Evolutionary conservation across 345 rosid genomes (phyloP), one percentile per base, ranked within the genome.

Genomic region (Ailanthus altissimus): DNA sequence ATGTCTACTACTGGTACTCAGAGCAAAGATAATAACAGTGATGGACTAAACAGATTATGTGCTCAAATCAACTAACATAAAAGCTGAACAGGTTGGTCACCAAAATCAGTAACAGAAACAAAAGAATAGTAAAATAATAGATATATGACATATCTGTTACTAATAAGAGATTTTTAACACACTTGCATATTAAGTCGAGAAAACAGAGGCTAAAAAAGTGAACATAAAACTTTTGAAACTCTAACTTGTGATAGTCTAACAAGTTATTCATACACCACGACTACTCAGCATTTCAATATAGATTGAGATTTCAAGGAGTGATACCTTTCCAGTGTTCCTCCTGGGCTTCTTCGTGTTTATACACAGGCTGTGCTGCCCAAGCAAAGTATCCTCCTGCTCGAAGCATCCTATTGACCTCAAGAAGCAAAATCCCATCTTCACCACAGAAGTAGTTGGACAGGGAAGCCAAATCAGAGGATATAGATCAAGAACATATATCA

Each of bases 301-400:
- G 75, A 46, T 45, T 71, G 65, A 51, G 53, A 71, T 42, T 70
- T 76, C 42, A 46, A 67, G 26, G 1, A 32, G 70, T 42, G n/a
- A 78, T 88, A 93, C 99, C 99, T 90, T 86, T 86, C 99, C 98
- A 96, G 78, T 93, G 99, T 81, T 93, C 90, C 86, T 92, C 93
- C 60, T 93, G 88, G 53, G 80, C 77, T 77, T 79, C 82, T 79
- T 96, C 98, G 56, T 96, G 99, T 85, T 92, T 96, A 82, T 96
- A 96, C 75, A 96, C 99, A 60, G 98, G 99, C 67, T 93, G 99
- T 58, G 98, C 97, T 12, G 99, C 97, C 99, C 99, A 95, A 75
- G 90, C 92, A 89, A 96, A 96, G 85, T 90, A 92, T 84, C 98
- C 98, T 75, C 99, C 99, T 16, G 92, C 89, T 64, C 97, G 88